These are phyloP conservation scores for Prunus davidiana DNA, from an alignment of 306 rosid species.

Conservation along the genomic window DNA sequence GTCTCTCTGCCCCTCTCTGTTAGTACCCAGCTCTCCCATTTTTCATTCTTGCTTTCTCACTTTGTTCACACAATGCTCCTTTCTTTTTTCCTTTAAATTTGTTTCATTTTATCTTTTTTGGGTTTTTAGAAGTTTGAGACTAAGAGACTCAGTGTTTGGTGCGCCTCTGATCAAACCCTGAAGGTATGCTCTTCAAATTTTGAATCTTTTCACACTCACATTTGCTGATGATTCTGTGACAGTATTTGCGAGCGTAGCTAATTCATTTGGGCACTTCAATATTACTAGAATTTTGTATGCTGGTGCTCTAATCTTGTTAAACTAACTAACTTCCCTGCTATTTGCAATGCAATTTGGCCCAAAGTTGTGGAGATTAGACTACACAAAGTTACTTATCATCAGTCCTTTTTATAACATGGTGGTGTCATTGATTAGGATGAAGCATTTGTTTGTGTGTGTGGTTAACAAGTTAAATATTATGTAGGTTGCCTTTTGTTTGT, in stretches of 20 bases:
- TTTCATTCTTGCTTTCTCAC: not conserved
- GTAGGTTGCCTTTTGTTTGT: constrained; percentile 21
- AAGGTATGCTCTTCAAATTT: constrained; percentile 36
- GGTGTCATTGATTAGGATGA: not conserved
- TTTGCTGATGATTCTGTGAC: not conserved
- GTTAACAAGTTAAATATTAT: not conserved
- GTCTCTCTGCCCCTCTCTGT: constrained; percentile 48
- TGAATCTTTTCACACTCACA: not conserved
- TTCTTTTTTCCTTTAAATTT: not conserved
- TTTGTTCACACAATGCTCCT: not conserved
- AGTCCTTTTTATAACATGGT: not conserved
- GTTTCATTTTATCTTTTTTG: not conserved
- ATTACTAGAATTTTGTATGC: not conserved
- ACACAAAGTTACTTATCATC: not conserved
- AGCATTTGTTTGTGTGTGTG: constrained; percentile 2
- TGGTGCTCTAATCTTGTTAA: not conserved
- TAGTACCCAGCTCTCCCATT: constrained; percentile 21
- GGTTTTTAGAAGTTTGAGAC: constrained; percentile 30
- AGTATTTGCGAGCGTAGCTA: not conserved
- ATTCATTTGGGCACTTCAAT: not conserved
- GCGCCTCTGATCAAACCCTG: constrained; percentile 46
- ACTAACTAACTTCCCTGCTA: not conserved
- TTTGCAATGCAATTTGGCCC: not conserved
- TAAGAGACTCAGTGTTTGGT: constrained; percentile 48
- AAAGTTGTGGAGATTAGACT: not conserved